A percentile compares a stretch with the other conserved stretches of the same genome.
Conservation (phyloP, 2,329 filamentous ascomycete genomes). For the Alternaria brassicicola region DNA sequence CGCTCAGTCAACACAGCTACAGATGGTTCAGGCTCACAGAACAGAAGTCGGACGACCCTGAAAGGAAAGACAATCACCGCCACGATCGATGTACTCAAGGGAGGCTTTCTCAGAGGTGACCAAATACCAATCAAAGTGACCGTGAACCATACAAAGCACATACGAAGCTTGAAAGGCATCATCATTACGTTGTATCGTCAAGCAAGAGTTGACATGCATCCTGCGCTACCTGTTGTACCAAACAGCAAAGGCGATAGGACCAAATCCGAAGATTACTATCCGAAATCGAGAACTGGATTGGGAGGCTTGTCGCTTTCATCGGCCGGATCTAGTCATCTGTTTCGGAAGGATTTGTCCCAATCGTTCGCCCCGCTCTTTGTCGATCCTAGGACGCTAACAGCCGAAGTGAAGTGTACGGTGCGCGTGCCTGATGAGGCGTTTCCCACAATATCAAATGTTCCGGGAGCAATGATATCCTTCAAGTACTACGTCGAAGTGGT, state of each 20-base stretch:
- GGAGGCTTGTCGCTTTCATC: conserved; percentile 86
- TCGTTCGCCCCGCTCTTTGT: conserved; percentile 87
- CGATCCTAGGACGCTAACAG: conserved; percentile 77
- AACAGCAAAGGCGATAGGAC: conserved; percentile 70
- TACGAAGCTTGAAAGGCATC: conserved; percentile 90
- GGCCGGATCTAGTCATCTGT: conserved; percentile 86
- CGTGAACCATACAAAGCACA: conserved; percentile 84
- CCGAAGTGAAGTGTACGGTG: conserved; percentile 81
- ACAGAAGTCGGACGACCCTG: conserved; percentile 59
- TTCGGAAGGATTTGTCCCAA: conserved; percentile 92
- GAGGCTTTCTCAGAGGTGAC: conserved; percentile 86
- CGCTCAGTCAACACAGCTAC: conserved; percentile 53
- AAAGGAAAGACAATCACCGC: conserved; percentile 81
- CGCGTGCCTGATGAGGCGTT: conserved; percentile 89
- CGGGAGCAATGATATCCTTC: conserved; percentile 93
- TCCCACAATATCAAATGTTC: conserved; percentile 87
- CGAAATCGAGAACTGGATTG: conserved; percentile 83
- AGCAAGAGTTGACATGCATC: conserved; percentile 84
- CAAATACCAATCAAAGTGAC: conserved; percentile 78
- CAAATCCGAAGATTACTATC: conserved; percentile 83
- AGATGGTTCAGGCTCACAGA: conserved; percentile 49
- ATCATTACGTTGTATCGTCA: conserved; percentile 92
- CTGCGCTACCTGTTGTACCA: conserved; percentile 64
- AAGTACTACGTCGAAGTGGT: conserved; percentile 93
- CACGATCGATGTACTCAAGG: conserved; percentile 79